phyloP scores from a whole-genome alignment of 495 filamentous ascomycete species.

The Xylaria longipes region DNA sequence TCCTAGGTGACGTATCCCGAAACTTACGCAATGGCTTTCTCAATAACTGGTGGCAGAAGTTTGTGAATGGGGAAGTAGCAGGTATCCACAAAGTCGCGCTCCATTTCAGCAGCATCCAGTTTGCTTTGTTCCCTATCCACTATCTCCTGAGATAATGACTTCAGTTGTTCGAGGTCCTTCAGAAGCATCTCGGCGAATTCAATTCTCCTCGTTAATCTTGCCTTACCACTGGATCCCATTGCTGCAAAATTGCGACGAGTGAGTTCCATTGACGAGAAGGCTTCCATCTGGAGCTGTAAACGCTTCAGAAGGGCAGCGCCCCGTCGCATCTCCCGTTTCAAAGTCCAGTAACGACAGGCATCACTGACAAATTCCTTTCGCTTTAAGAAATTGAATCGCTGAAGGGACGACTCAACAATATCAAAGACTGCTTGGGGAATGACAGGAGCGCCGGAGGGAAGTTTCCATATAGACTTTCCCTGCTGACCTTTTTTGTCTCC shows the following conservation, averaged over 20 bases:
- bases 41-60: conserved; percentile 78
- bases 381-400: conserved; percentile 80
- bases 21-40: conserved; percentile 74
- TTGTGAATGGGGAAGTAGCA: conserved; percentile 89
- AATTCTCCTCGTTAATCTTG: conserved; percentile 78
- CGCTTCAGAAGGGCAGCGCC: conserved; percentile 92
- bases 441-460: conserved; percentile 93
- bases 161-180: conserved; percentile 75
- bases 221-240: conserved; percentile 84
- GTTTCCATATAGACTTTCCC: conserved; percentile 82
- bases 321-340: conserved; percentile 91
- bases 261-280: conserved; percentile 95
- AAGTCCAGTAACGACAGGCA: conserved; percentile 95
- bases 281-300: conserved; percentile 90
- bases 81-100: conserved; percentile 78
- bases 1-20: neutral
- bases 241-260: conserved; percentile 89
- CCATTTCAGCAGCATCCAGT: conserved; percentile 74
- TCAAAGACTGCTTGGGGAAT: conserved; percentile 86
- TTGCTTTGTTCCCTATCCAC: conserved; percentile 76
- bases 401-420: conserved; percentile 77
- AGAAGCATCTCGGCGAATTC: conserved; percentile 83
- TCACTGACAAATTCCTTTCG: conserved; percentile 91
- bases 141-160: conserved; percentile 68
- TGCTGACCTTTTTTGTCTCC: conserved; percentile 71